Percentiles rank a stretch among this genome's conserved stretches.
These are phyloP conservation scores for Proliferodiscus dingleyae DNA, from an alignment of 2,329 filamentous ascomycete genomes.

Conservation along the genomic window DNA sequence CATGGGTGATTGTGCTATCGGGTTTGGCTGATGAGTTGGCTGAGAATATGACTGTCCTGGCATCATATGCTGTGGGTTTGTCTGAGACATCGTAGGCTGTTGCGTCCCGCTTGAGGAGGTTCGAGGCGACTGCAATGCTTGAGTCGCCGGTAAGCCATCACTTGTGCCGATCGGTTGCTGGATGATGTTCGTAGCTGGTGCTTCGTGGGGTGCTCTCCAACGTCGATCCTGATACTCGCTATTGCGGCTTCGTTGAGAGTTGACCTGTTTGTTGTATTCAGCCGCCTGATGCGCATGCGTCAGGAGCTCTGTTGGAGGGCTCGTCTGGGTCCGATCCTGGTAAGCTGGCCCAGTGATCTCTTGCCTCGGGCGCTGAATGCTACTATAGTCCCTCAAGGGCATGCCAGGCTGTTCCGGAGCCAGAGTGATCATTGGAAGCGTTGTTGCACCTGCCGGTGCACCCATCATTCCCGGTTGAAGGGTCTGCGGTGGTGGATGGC, in stretches of 20 bases:
- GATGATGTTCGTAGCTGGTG: conserved; percentile 48
- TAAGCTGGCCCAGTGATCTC: conserved; percentile 85
- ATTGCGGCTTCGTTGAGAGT: conserved; percentile 73
- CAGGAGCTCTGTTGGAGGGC: conserved; percentile 71
- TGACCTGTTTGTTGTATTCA: conserved; percentile 83
- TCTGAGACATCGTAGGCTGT: conserved; percentile 45
- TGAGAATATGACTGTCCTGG: conserved; percentile 60
- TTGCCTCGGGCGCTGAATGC: conserved; percentile 79
- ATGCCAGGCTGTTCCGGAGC: conserved; percentile 73
- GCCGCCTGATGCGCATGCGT: conserved; percentile 83
- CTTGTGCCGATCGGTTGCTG: conserved; percentile 34
- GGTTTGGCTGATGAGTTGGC: conserved; percentile 65
- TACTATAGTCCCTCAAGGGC: conserved; percentile 74
- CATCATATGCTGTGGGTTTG: conserved; percentile 39
- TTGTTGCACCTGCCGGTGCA: conserved; percentile 58
- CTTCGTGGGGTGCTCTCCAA: conserved; percentile 80
- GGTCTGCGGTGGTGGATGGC: conserved; percentile 61
- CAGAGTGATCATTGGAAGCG: conserved; percentile 80
- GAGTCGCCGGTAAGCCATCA: conserved; percentile 45
- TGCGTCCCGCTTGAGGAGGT: conserved; percentile 48
- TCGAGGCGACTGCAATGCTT: conserved; percentile 55
- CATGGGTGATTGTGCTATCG: conserved; percentile 68
- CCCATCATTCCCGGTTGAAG: conserved; percentile 70
- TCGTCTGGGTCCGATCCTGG: conserved; percentile 77
- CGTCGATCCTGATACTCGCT: conserved; percentile 73